phyloP scores from a whole-genome alignment of 192 early-diverging fungal species.

The Entophlyctis luteolus region DNA sequence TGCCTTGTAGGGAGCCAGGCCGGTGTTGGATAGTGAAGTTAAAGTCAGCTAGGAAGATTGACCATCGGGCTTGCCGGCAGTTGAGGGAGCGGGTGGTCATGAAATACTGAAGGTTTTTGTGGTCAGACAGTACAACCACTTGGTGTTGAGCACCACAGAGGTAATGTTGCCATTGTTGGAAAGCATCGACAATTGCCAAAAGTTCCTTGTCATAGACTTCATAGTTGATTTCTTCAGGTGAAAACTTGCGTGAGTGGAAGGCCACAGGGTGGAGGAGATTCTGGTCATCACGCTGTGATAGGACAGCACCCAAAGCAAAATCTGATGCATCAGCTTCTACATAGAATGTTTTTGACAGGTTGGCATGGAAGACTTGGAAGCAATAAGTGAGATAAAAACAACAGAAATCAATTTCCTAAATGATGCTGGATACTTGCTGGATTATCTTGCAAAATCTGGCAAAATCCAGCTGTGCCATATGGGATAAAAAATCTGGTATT shows the following conservation, averaged over 20 bases:
- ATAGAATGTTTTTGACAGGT: background rate
- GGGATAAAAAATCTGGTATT: no score
- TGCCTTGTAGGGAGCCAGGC: background rate
- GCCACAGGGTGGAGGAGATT: conserved; percentile 3
- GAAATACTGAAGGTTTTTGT: background rate
- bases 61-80: background rate
- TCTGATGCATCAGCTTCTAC: background rate
- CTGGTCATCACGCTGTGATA: background rate
- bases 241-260: conserved; percentile 10
- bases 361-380: no score
- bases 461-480: no score
- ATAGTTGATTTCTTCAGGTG: background rate
- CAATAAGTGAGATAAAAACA: no score
- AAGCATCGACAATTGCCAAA: conserved; percentile 10
- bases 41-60: background rate
- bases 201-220: conserved; percentile 9
- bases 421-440: no score
- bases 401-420: no score
- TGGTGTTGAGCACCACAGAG: background rate
- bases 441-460: no score
- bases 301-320: background rate
- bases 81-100: background rate
- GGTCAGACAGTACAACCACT: background rate
- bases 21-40: background rate
- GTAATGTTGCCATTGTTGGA: background rate